These are phyloP conservation scores for Chlorophyllum brunneum DNA, from an alignment of 768 basidiomycete species.

Conservation along the genomic window DNA sequence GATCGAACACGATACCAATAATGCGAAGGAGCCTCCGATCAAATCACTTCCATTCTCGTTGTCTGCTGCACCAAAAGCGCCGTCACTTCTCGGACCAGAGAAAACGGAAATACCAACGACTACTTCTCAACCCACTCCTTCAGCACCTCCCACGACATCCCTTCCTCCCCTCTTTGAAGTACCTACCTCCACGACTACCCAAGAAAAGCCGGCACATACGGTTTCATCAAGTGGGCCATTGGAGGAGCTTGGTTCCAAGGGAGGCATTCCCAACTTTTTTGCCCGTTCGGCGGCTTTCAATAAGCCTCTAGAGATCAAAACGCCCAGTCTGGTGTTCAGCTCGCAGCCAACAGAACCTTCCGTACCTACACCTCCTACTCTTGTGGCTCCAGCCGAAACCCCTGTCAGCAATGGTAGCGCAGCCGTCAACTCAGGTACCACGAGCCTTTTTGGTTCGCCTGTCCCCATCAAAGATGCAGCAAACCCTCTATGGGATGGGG, in stretches of 20 bases:
- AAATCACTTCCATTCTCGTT: conserved; percentile 63
- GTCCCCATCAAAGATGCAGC: conserved; percentile 34
- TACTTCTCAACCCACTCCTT: background rate
- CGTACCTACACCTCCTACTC: conserved; percentile 3
- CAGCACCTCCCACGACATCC: conserved; percentile 5
- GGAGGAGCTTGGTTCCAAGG: conserved; percentile 10
- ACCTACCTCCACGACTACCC: background rate
- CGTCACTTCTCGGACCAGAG: conserved; percentile 7
- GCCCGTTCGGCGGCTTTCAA: conserved; percentile 44
- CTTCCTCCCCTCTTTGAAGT: conserved; percentile 3
- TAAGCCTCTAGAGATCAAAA: conserved; percentile 30
- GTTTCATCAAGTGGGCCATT: conserved; percentile 3
- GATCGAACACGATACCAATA: conserved; percentile 34
- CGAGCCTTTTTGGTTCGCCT: conserved; percentile 15
- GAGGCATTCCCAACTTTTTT: conserved; percentile 62
- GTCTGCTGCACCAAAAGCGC: conserved; percentile 5
- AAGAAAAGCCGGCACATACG: conserved; percentile 7
- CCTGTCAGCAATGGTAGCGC: conserved; percentile 12
- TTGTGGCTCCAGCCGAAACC: conserved; percentile 12
- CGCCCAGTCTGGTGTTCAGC: conserved; percentile 23
- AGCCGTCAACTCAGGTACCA: background rate
- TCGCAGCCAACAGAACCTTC: conserved; percentile 11
- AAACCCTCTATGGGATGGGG: conserved; percentile 43
- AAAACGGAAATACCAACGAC: background rate
- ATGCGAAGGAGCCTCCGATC: conserved; percentile 66